Evolutionary conservation across 106 monocot genomes (phyloP).

Genomic region (Dendrobium officinale): DNA sequence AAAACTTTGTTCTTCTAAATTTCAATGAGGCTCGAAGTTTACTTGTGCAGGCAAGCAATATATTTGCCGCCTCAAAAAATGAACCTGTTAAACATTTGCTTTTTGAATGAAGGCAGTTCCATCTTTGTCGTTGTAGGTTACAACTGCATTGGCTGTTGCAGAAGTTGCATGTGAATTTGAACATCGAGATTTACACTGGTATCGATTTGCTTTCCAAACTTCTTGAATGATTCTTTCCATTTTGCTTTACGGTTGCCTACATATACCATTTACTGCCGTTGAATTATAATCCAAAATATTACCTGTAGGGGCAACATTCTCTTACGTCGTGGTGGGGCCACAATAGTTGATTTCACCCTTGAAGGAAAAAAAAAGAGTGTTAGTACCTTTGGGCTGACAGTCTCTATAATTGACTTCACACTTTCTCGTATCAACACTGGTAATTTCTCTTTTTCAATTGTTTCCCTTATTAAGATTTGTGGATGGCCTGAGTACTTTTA

Average conservation of each 20-base stretch:
- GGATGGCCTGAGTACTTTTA: not conserved
- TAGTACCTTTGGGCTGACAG: constrained; percentile 60
- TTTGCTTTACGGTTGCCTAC: constrained; percentile 11
- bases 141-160: constrained; percentile 83
- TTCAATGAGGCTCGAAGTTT: constrained; percentile 84
- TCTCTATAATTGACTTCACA: constrained; percentile 94
- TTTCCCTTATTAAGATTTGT: not conserved
- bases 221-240: constrained; percentile 6
- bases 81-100: not conserved
- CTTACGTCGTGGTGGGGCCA: constrained; percentile 40
- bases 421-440: constrained; percentile 93
- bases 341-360: constrained; percentile 39
- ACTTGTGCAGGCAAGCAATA: constrained; percentile 53
- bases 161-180: constrained; percentile 96
- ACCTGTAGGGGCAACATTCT: constrained; percentile 92
- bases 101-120: not conserved
- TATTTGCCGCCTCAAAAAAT: constrained; percentile 1
- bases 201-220: too few species aligned
- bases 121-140: constrained; percentile 39
- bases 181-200: constrained; percentile 98
- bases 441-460: constrained; percentile 13
- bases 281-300: constrained; percentile 1
- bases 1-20: constrained; percentile 73
- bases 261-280: not conserved
- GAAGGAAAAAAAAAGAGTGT: constrained; percentile 52